phyloP scores from a whole-genome alignment of 805 yeast genomes.

The Metschnikowia peoriensis region DNA sequence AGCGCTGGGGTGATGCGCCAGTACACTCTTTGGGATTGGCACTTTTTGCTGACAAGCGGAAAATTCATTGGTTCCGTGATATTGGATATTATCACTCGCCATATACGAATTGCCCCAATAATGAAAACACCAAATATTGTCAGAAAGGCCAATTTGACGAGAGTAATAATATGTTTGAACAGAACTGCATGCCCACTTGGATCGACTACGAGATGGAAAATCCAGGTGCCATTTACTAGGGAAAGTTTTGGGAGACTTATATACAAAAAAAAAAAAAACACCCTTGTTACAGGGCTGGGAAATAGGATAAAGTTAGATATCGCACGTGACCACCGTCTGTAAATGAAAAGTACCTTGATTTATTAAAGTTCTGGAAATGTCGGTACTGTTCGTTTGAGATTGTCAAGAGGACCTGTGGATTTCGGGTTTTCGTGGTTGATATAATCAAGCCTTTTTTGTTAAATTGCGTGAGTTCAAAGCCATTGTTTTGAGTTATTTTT shows the following conservation, averaged over 20 bases:
- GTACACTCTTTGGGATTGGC: constrained; percentile 77
- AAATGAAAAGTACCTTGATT: too few relatives aligned
- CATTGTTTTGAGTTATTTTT: too few relatives aligned
- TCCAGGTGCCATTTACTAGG: constrained; percentile 8
- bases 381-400: too few relatives aligned
- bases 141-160: constrained; percentile 52
- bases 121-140: constrained; percentile 46
- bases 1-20: constrained; percentile 94
- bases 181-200: constrained; percentile 79
- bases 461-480: too few relatives aligned
- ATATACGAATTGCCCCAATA: constrained; percentile 71
- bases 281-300: too few relatives aligned
- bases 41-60: constrained; percentile 63
- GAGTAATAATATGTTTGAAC: constrained; percentile 52
- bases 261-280: too few relatives aligned
- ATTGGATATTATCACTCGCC: constrained; percentile 78
- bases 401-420: too few relatives aligned
- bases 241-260: neutral
- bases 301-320: too few relatives aligned
- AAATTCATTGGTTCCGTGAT: constrained; percentile 85
- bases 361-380: neutral
- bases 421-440: too few relatives aligned
- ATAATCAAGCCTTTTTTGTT: too few relatives aligned
- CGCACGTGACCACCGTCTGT: too few relatives aligned
- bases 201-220: constrained; percentile 39